Base-by-base conservation (phyloP, 371 early-diverging fungal genomes). In the Mucor mucedo region DNA sequence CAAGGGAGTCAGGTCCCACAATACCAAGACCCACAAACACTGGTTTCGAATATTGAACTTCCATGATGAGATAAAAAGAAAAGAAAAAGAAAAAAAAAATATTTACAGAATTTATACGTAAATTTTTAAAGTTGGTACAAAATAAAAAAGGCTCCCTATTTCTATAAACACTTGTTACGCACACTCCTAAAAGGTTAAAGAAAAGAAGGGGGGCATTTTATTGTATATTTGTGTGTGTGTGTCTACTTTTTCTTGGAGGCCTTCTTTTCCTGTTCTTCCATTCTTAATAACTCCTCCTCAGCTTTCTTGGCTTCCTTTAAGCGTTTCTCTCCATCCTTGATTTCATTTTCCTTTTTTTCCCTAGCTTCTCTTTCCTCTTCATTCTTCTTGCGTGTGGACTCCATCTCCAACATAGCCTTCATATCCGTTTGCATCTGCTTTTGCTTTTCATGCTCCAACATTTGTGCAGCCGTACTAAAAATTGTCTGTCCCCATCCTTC, bases 401-500 rank as follows among this genome's bases (percentile, higher is more conserved):
- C 80, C 14, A 69, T 60, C 55, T 74, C 76, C 47, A 78, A 65
- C 69, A 78, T 78, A 14, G 53, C 60, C 68, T 78, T 74, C 72
- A 84, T 78, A 35, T 82, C 80, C 21, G 67, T 63, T 52, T 78
- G 77, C 49, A 76, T 48, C 33, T 79, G 68, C 63, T 83, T 83
- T 64, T 80, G 82, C 68, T 79, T 83, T 42, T 87, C 84, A 32
- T 80, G 78, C 68, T 87, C 86, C 53, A 91, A 77, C 83, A 94
- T 86, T 69, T 93, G 89, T 11, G 90, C 85, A 4, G 95, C 95
- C 29, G 92, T 90, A 39, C 88, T 87, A 62, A 96, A 91, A 58
- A 97, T 91, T 2, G 84, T 85, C 55, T 90, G 86, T 29, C 93
- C 91, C 97, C 96, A 96, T 2, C 91, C 90, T 6, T 89, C 85